Evolutionary conservation across 2,329 filamentous ascomycete species (phyloP), one percentile per base, ranked within the genome.

Genomic region (Xylariaceae sp.): DNA sequence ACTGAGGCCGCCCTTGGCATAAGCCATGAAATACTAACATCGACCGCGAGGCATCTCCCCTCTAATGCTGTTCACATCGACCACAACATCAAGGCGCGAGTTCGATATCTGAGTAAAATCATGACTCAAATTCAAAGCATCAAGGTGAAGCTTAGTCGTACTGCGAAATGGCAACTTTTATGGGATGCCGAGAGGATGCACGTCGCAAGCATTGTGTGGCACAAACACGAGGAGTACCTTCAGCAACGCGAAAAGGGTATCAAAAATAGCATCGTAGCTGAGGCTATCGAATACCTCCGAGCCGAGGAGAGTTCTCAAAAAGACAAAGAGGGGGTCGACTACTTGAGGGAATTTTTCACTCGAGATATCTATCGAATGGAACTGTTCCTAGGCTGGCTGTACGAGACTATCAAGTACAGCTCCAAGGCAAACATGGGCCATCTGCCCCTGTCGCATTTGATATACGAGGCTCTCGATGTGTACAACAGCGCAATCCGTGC

Each of bases 181-280:
- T 87, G 83, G 73, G 83, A 91, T 56, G 91, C 91, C 0, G 93
- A 98, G 63, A 95, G 90, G 64, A 77, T 97, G 67, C 81, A 85
- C 33, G 87, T 89, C 28, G 88, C 89, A 15, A 76, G 78, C 45
- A 74, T 81, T 34, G 73, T 97, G 29, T 97, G 91, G 89, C 82
- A 81, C 47, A 73, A 79, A 39, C 89, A 95, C 56, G 87, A 95
- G 57, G 69, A 72, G 7, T 83, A 84, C 38, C 73, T 83, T 7
- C 72, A 77, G 38, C 72, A 71, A 38, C 77, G 79, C 9, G 69
- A 78, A 12, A 70, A 73, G 15, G 76, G 78, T 29, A 73, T 80
- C 32, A 81, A 84, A 55, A 81, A 81, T 57, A 85, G 83, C 3
- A 72, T 94, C 39, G 72, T 95, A 40, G 78, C 81, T 11, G 82